These are phyloP conservation scores for Lodderomyces jiufengensis DNA, from an alignment of 1,139 yeast species.

Conservation along the genomic window DNA sequence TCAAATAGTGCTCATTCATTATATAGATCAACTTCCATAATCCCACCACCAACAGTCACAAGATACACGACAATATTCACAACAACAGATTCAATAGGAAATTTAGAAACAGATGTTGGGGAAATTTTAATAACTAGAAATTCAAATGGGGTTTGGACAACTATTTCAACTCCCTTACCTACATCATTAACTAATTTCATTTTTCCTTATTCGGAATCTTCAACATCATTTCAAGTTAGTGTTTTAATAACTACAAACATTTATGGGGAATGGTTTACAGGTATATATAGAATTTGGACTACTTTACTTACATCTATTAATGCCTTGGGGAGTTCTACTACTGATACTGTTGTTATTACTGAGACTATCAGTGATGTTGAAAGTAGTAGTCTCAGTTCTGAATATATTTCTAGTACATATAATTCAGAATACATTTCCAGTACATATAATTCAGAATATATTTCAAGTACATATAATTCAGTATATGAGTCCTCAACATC, in stretches of 20 bases:
- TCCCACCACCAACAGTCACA: not conserved
- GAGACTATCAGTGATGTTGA: no score
- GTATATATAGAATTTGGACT: slow-evolving; percentile 2
- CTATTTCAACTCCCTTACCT: not conserved
- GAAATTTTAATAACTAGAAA: slow-evolving; percentile 2
- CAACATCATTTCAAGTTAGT: not conserved
- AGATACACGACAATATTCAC: not conserved
- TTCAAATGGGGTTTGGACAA: not conserved
- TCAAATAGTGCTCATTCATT: not conserved
- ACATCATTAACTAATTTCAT: not conserved
- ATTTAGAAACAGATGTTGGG: not conserved
- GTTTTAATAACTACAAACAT: slow-evolving; percentile 1
- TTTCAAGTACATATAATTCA: no score
- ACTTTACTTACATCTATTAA: no score
- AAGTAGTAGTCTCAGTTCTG: no score
- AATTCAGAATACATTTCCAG: no score
- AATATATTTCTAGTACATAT: no score
- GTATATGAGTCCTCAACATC: no score
- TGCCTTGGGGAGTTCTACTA: no score
- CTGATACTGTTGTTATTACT: no score
- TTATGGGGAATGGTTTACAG: slow-evolving; percentile 2
- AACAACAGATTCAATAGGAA: not conserved
- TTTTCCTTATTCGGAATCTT: not conserved
- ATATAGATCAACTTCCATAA: not conserved
- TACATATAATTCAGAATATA: no score